These are phyloP conservation scores for Alternaria consortialis DNA, from an alignment of 2,329 filamentous ascomycete genomes.

Conservation along the genomic window DNA sequence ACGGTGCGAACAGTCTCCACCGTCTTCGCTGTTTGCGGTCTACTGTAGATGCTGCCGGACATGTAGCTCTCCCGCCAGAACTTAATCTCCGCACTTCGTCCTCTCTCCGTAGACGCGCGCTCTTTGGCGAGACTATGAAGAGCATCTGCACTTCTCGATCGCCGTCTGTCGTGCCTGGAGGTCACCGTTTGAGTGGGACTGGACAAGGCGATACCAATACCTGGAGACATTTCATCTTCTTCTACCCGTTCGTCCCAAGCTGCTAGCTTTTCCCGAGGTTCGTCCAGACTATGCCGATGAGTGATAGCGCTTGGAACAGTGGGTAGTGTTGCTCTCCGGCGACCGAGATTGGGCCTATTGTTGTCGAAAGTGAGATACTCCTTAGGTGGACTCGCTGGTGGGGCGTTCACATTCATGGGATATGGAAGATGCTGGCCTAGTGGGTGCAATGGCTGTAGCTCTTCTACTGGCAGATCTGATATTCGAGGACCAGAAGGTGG, in stretches of 20 bases:
- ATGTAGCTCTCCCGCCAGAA: conserved; percentile 49
- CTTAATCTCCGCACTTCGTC: conserved; percentile 48
- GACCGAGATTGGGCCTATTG: conserved; percentile 31
- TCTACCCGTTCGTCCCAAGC: conserved; percentile 43
- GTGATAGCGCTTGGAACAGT: conserved; percentile 35
- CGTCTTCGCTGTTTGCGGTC: conserved; percentile 47
- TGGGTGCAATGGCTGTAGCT: conserved; percentile 46
- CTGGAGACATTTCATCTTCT: conserved; percentile 35
- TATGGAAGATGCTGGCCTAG: conserved; percentile 50
- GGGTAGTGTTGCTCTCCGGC: conserved; percentile 49
- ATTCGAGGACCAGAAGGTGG: conserved; percentile 37
- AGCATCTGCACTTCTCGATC: conserved; percentile 51
- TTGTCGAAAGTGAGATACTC: conserved; percentile 47
- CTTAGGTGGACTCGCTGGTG: conserved; percentile 45
- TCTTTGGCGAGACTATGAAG: conserved; percentile 44
- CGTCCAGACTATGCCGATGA: conserved; percentile 43
- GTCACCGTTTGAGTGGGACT: conserved; percentile 32
- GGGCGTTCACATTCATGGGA: conserved; percentile 54
- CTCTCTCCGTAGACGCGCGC: conserved; percentile 33
- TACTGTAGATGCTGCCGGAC: conserved; percentile 45
- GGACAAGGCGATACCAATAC: conserved; percentile 50
- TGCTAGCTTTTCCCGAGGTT: conserved; percentile 31
- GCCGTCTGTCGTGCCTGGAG: conserved; percentile 39
- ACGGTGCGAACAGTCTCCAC: conserved; percentile 43
- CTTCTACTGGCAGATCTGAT: conserved; percentile 46